phyloP scores from a whole-genome alignment of 768 basidiomycete species.

The Lepiota venenata region DNA sequence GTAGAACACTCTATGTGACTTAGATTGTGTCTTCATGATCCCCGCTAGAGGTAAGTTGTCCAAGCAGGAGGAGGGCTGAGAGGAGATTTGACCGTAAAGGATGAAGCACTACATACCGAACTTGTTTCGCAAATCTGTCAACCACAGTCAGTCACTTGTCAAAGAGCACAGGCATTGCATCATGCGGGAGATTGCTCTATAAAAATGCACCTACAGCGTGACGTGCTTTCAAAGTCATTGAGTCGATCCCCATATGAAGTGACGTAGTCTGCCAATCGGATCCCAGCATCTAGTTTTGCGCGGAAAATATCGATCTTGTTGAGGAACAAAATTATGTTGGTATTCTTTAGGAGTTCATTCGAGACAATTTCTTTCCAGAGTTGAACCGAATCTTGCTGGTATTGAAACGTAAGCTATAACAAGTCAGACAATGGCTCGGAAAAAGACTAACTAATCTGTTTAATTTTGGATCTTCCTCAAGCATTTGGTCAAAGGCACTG shows the following conservation, averaged over 20 bases:
- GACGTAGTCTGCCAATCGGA: constrained; percentile 64
- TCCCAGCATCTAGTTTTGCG: constrained; percentile 60
- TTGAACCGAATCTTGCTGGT: constrained; percentile 71
- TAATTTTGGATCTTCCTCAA: constrained; percentile 60
- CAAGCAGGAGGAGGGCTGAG: neutral
- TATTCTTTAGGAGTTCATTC: constrained; percentile 65
- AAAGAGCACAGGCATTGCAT: neutral
- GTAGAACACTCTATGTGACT: constrained; percentile 49
- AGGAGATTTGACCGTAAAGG: neutral
- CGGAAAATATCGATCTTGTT: constrained; percentile 81
- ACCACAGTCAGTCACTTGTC: constrained; percentile 20
- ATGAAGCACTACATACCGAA: constrained; percentile 33
- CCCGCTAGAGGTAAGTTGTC: constrained; percentile 24
- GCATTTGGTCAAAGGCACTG: constrained; percentile 65
- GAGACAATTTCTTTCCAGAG: constrained; percentile 73
- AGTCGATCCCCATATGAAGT: constrained; percentile 66
- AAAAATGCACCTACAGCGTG: constrained; percentile 49
- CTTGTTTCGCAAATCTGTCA: constrained; percentile 27
- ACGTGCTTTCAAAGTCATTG: constrained; percentile 67
- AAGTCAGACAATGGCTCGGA: neutral
- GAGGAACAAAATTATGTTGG: constrained; percentile 76
- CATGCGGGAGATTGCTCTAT: neutral
- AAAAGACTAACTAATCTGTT: constrained; percentile 51
- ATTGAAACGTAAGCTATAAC: neutral
- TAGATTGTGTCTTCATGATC: constrained; percentile 41